Evolutionary conservation across 805 yeast species (phyloP), one percentile per base, ranked within the genome.

Genomic region (Starmerella vaccinii): DNA sequence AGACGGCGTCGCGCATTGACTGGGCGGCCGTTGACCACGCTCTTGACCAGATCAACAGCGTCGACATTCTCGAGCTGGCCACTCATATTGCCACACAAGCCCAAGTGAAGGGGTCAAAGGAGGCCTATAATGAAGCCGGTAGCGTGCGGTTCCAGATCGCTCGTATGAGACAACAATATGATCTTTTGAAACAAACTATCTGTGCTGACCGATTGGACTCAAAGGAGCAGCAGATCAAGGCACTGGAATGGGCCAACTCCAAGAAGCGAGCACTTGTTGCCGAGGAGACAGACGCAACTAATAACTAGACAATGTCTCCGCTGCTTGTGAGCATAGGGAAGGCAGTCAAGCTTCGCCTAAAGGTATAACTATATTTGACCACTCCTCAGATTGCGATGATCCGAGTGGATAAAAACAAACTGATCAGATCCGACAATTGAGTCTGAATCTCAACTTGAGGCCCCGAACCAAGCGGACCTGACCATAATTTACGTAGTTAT

Each of bases 61-160:
- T 60, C 29, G 63, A 60, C 46, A 53, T 60, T 16, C 45, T 60
- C 19, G 61, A 54, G 30, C 49, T 60, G 45, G 61, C 61, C 13
- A 40, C 48, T 9, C 47, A 46, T 27, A 49, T 60, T 3, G 57
- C 57, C 6, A 39, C 43, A 21, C 54, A 56, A 40, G 57, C 62
- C 15, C 53, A 49, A 23, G 42, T 30, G 22, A 51, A 51, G 49
- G 63, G 63, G 26, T 52, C 63, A 30, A 58, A 60, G 45, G 58
- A 60, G 49, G 57, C 60, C 9, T 60, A 54, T 50, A 60, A 60
- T 38, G 61, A 59, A 50, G 62, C 63, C 15, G 63, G 63, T 10
- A 44, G 55, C 15, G 61, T 55, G 22, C 53, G 63, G 16, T 60
- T 49, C 54, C 57, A 57, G 39, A 43, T 60, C 8, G 55, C 58